Base-by-base conservation (phyloP, 2,329 filamentous ascomycete species). In the Calonectria naviculata region DNA sequence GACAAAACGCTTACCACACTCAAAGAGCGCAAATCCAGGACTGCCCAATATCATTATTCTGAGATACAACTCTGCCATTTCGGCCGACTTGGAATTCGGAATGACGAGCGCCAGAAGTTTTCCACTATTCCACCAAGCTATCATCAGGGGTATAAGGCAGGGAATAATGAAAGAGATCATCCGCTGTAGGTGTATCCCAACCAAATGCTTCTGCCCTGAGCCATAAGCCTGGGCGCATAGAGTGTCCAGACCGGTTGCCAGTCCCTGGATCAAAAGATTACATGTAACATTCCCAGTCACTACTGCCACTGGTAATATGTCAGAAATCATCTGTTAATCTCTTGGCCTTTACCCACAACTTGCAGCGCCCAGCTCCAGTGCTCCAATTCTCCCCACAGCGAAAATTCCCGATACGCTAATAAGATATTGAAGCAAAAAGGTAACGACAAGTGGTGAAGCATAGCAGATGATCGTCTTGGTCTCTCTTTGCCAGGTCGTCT, bases 171-270 rank as follows among this genome's bases (percentile, higher is more conserved):
- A 95, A 79, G 88, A 93, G 1, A 94, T 86, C 94, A 96, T 95
- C 68, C 94, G 89, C 83, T 97, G 93, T 72, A 94, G 88, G 77
- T 97, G 94, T 62, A 97, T 82, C 1, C 94, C 94, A 12, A 98
- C 96, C 4, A 98, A 89, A 76, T 95, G 93, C 80, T 93, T 97
- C 80, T 93, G 93, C 0, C 96, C 96, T 0, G 94, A 97, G 2
- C 96, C 96, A 80, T 97, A 98, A 0, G 96, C 96, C 83, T 98
- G 96, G 0, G 95, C 91, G 81, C 96, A 98, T 2, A 98, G 90
- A 0, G 96, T 98, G 83, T 98, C 96, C 44, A 98, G 87, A 73
- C 93, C 94, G 4, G 96, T 98, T 1, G 95, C 93, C 19, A 98
- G 87, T 19, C 95, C 93, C 79, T 95, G 93, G 79, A 94, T 60